Conservation (phyloP, 2,329 filamentous ascomycete genomes). For the Pseudogymnoascus sp. region DNA sequence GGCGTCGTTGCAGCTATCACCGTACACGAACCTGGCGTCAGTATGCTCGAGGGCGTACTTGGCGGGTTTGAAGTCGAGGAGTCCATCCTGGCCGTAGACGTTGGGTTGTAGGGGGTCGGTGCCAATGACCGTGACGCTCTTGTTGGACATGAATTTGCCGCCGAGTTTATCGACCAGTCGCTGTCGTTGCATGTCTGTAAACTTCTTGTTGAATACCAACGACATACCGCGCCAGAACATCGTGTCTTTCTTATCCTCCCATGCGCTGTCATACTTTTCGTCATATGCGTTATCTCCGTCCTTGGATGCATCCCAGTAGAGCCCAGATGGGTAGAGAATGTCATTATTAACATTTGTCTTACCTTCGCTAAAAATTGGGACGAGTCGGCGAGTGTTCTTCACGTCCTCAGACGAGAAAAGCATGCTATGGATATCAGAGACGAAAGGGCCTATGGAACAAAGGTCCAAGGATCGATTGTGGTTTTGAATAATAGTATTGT, state of each 20-base stretch:
- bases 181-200: slow-evolving; percentile 43
- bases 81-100: slow-evolving; percentile 12
- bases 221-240: slow-evolving; percentile 53
- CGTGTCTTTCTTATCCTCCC: slow-evolving; percentile 47
- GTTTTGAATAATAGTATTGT: slow-evolving; percentile 47
- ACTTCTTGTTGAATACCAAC: too few relatives aligned
- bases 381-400: slow-evolving; percentile 43
- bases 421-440: slow-evolving; percentile 44
- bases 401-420: slow-evolving; percentile 47
- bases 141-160: slow-evolving; percentile 36
- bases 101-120: slow-evolving; percentile 20
- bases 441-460: slow-evolving; percentile 45
- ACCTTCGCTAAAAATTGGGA: slow-evolving; percentile 55
- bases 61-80: slow-evolving; percentile 35
- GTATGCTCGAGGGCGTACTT: slow-evolving; percentile 26
- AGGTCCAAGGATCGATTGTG: slow-evolving; percentile 51
- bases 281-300: slow-evolving; percentile 53
- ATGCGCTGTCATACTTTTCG: slow-evolving; percentile 44
- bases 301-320: slow-evolving; percentile 45
- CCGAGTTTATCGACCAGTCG: slow-evolving; percentile 50
- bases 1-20: slow-evolving; percentile 38
- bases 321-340: slow-evolving; percentile 55
- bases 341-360: slow-evolving; percentile 57
- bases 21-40: slow-evolving; percentile 31
- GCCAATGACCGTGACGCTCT: slow-evolving; percentile 29